A percentile compares a stretch with the other conserved stretches of the same genome.
These are phyloP conservation scores for Dendrobium catenatum DNA, from an alignment of 106 monocot species.

Conservation along the genomic window DNA sequence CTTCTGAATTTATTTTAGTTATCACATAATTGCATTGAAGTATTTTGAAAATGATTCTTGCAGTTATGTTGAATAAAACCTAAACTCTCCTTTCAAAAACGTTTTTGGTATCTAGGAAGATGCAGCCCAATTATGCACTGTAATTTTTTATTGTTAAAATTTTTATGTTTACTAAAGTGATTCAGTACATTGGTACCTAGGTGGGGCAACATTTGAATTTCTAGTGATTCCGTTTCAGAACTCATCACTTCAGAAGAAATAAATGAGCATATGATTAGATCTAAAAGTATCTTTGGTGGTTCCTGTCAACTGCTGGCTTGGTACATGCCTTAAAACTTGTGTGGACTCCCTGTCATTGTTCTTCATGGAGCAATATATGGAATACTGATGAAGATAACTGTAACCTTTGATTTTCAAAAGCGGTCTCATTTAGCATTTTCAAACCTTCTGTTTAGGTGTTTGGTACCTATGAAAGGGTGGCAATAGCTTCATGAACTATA, in stretches of 20 bases:
- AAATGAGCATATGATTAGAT: no score
- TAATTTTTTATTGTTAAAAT: no score
- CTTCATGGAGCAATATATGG: neutral
- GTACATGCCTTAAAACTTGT: neutral
- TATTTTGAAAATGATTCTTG: neutral
- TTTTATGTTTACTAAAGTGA: no score
- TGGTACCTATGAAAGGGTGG: no score
- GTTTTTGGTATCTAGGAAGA: no score
- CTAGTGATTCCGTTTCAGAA: neutral
- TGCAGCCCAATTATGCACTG: no score
- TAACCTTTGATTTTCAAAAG: neutral
- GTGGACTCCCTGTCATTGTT: neutral
- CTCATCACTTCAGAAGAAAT: neutral
- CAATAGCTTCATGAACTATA: no score
- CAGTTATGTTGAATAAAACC: neutral
- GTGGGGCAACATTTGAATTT: no score
- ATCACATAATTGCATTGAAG: neutral
- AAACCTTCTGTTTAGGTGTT: no score
- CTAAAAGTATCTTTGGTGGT: neutral
- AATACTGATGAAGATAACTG: neutral
- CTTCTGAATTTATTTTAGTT: neutral
- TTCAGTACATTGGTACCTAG: no score
- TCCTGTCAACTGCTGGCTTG: constrained; percentile 1
- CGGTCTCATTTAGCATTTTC: no score
- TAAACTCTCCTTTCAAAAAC: no score